Evolutionary conservation across 2,329 filamentous ascomycete genomes (phyloP).

Genomic region (Ceratocystis alfenasii): DNA sequence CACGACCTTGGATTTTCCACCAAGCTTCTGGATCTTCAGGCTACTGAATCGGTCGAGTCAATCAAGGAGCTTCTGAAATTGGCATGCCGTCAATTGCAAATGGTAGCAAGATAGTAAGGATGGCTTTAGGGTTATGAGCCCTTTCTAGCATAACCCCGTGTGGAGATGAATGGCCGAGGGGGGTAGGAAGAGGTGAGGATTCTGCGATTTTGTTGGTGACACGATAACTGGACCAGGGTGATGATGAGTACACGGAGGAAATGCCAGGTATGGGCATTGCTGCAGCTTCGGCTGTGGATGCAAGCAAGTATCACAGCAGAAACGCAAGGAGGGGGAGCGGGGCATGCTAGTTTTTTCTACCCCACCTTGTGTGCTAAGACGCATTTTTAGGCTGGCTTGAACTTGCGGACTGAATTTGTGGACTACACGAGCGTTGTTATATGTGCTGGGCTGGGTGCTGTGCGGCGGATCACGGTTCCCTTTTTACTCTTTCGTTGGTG

Average conservation of each 20-base stretch:
- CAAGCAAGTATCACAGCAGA: background rate
- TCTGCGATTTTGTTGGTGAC: background rate
- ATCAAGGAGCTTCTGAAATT: constrained; percentile 75
- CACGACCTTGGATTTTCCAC: constrained; percentile 58
- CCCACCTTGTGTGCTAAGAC: constrained; percentile 1
- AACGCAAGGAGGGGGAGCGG: background rate
- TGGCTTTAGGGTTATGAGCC: background rate
- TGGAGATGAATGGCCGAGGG: background rate
- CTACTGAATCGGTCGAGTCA: constrained; percentile 64
- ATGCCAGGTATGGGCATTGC: background rate
- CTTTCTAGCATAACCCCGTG: no score
- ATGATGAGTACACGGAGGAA: background rate
- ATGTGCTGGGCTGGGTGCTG: no score
- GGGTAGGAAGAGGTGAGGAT: background rate
- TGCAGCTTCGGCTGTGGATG: constrained; percentile 2
- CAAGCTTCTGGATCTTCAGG: constrained; percentile 48
- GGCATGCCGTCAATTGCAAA: constrained; percentile 32
- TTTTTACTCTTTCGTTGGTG: background rate
- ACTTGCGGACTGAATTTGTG: no score
- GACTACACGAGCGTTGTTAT: no score
- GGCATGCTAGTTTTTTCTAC: background rate
- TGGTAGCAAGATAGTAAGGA: background rate
- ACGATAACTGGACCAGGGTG: background rate
- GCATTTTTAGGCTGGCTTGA: background rate
- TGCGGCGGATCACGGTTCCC: no score